Conservation (phyloP, 2,329 filamentous ascomycete species). For the Pseudogymnoascus sp. region DNA sequence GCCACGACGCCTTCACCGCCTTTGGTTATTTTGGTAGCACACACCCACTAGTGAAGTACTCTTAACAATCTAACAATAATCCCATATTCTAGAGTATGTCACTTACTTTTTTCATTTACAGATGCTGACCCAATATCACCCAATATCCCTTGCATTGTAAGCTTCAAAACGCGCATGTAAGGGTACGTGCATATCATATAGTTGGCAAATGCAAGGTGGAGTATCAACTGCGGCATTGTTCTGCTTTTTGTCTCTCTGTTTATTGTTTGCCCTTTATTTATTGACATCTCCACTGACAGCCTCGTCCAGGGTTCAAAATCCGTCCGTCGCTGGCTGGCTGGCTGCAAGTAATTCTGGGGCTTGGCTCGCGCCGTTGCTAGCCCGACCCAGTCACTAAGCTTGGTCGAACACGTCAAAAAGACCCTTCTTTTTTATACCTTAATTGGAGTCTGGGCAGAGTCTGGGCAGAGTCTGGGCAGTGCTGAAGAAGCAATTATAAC, state of each 20-base stretch:
- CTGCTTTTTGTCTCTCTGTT: neutral
- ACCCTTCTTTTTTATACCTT: conserved; percentile 9
- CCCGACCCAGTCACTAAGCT: conserved; percentile 3
- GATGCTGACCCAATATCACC: neutral
- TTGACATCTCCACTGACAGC: conserved; percentile 2
- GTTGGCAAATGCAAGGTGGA: neutral
- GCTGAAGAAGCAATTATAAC: neutral
- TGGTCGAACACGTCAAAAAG: neutral
- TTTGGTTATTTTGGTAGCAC: neutral
- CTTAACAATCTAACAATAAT: neutral
- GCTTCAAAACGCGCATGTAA: neutral
- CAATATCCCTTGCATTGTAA: neutral
- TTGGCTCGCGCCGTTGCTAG: conserved; percentile 6
- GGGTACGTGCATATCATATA: neutral
- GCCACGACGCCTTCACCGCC: conserved; percentile 5
- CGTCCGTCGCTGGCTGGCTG: neutral
- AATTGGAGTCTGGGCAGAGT: neutral
- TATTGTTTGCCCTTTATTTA: neutral
- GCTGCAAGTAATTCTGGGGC: conserved; percentile 3
- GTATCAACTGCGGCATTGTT: neutral
- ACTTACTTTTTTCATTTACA: neutral
- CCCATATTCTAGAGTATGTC: neutral
- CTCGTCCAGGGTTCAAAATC: conserved; percentile 1
- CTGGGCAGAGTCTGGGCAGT: neutral
- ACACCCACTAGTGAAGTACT: neutral